A percentile compares a stretch with the other conserved stretches of the same genome.
phyloP scores from a whole-genome alignment of 768 basidiomycete genomes.

The Mycena floridula region DNA sequence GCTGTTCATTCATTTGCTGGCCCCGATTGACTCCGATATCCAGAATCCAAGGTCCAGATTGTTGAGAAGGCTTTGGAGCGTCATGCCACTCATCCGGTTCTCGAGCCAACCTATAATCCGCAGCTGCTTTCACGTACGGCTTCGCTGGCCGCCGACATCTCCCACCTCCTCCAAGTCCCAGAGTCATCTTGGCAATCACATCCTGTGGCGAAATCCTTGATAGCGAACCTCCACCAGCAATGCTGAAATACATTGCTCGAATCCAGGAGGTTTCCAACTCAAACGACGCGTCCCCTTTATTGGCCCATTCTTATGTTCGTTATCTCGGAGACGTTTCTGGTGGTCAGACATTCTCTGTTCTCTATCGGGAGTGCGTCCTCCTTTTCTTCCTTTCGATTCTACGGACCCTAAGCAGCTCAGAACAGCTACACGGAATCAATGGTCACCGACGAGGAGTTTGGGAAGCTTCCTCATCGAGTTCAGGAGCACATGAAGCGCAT shows the following conservation, averaged over 20 bases:
- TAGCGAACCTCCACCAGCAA: constrained; percentile 38
- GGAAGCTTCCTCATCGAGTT: neutral
- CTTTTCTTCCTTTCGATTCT: neutral
- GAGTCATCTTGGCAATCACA: constrained; percentile 50
- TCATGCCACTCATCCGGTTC: constrained; percentile 54
- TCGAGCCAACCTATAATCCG: constrained; percentile 70
- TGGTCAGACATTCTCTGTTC: constrained; percentile 43
- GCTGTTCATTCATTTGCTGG: no score
- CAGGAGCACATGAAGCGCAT: neutral
- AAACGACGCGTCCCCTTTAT: constrained; percentile 43
- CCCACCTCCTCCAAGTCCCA: constrained; percentile 47
- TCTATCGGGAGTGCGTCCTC: neutral
- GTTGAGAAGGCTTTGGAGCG: constrained; percentile 52
- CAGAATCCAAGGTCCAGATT: no score
- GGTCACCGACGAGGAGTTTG: neutral
- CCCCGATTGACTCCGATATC: no score
- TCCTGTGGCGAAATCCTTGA: constrained; percentile 42
- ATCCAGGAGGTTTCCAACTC: constrained; percentile 42
- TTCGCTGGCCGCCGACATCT: constrained; percentile 60
- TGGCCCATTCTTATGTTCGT: constrained; percentile 79
- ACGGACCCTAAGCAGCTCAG: neutral
- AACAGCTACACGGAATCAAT: neutral
- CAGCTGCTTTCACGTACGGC: constrained; percentile 56
- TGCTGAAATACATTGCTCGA: constrained; percentile 48
- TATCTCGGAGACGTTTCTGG: constrained; percentile 80